Evolutionary conservation across 306 rosid species (phyloP), one percentile per base, ranked within the genome.

Genomic region (Luffa aegyptiaca): DNA sequence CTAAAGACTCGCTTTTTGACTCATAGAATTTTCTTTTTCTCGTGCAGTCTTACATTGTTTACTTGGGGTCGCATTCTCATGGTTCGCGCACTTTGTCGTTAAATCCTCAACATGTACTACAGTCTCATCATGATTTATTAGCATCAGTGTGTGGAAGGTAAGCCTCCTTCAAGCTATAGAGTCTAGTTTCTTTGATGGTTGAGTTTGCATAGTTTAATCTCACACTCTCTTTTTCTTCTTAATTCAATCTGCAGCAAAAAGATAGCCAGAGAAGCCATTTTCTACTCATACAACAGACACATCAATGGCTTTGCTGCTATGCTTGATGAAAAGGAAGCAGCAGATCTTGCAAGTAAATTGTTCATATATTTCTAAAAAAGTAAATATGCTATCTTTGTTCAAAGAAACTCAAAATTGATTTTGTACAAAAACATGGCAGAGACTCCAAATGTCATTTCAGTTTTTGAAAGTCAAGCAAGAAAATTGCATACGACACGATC

Each of bases 251-350:
- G 53, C 56, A 72, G 77, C 58, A 72, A 72, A 14, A 36, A 13
- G n/a, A 21, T 3, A 72, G 77, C 77, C 1, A 13, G 31, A 51
- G 77, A 72, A 26, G 18, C 42, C 0, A 72, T 72, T 46, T 72
- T 48, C 6, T 48, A 72, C 59, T 72, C 77, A 2, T 72, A 48
- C 53, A 72, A 48, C 21, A 72, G 56, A 26, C 3, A n/a, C 59
- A 21, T 72, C 59, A 72, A 72, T 72, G 77, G 59, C 13, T 72
- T 72, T 21, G 77, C 58, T 26, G 77, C 77, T 44, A 72, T 72
- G 37, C 77, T 72, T 20, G 59, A 72, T 72, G 77, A 72, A 51
- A 13, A 48, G 2, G 42, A 72, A 72, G 59, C 44, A 48, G n/a
- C 77, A 13, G 42, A 45, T 26, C 11, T 72, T 72, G 44, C 57